Percentiles rank a stretch among this genome's conserved stretches.
Evolutionary conservation across 345 rosid genomes (phyloP).

Genomic region (Dovyalis caffra): DNA sequence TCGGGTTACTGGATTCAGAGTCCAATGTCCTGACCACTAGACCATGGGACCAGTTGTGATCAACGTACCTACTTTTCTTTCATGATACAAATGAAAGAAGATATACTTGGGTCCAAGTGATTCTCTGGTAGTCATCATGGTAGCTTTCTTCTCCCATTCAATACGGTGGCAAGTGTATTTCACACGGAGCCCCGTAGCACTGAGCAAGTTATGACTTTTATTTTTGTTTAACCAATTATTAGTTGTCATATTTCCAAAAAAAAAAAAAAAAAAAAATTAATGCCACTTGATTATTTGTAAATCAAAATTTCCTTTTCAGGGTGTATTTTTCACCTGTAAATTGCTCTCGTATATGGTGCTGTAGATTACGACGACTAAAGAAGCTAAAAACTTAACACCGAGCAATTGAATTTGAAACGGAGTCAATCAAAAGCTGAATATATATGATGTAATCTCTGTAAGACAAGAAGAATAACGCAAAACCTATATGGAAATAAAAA

Average conservation of each 20-base stretch:
- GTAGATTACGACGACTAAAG: no score
- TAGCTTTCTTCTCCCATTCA: no score
- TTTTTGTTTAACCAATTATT: not conserved
- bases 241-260: no score
- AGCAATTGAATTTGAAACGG: not conserved
- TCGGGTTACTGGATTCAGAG: slow-evolving; percentile 98
- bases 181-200: no score
- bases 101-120: no score
- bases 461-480: not conserved
- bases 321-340: not conserved
- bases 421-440: not conserved
- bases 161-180: no score
- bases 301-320: not conserved
- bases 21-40: slow-evolving; percentile 95
- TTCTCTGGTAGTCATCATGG: no score
- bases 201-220: not conserved
- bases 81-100: no score
- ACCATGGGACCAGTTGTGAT: slow-evolving; percentile 52
- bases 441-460: slow-evolving; percentile 4
- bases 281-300: not conserved
- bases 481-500: not conserved
- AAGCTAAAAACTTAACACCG: not conserved
- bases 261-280: not conserved
- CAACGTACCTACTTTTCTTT: fast-evolving
- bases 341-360: not conserved